These are phyloP conservation scores for Westerdykella ornata DNA, from an alignment of 2,329 filamentous ascomycete species.

Conservation along the genomic window DNA sequence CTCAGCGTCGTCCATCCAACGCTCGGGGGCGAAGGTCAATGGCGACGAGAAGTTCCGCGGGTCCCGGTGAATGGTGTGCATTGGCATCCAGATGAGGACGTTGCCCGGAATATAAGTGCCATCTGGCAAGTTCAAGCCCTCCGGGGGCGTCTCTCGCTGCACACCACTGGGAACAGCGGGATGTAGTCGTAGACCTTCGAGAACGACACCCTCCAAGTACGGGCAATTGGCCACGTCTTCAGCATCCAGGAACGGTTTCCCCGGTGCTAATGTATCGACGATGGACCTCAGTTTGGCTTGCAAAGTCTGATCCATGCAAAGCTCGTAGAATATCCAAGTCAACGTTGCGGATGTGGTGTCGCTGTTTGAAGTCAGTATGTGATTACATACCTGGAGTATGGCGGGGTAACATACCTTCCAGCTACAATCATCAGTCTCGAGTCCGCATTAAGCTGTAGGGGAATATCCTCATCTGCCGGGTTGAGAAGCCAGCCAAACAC, in stretches of 20 bases:
- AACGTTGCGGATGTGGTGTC: conserved; percentile 28
- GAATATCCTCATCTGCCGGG: conserved; percentile 15
- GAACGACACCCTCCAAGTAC: conserved; percentile 28
- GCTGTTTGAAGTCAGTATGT: conserved; percentile 9
- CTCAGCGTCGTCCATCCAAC: conserved; percentile 13
- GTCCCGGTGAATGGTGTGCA: conserved; percentile 26
- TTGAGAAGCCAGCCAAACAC: conserved; percentile 23
- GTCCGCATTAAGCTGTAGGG: conserved; percentile 20
- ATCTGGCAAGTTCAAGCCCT: conserved; percentile 27
- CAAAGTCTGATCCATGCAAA: conserved; percentile 18
- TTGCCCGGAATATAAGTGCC: conserved; percentile 28
- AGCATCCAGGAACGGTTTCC: conserved; percentile 20
- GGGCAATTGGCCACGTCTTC: conserved; percentile 21
- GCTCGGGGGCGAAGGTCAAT: conserved; percentile 24
- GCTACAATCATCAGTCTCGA: conserved; percentile 25
- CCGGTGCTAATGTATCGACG: conserved; percentile 13
- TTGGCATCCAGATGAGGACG: conserved; percentile 26
- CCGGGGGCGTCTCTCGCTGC: conserved; percentile 28
- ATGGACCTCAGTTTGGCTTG: conserved; percentile 19
- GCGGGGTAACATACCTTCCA: conserved; percentile 20
- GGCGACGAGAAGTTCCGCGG: conserved; percentile 22
- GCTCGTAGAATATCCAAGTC: conserved; percentile 25
- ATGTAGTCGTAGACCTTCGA: conserved; percentile 27
- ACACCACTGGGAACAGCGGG: conserved; percentile 25
- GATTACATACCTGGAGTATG: background rate